Conservation (phyloP, 1,284 basidiomycete genomes). For the Leccinum angustisporum region DNA sequence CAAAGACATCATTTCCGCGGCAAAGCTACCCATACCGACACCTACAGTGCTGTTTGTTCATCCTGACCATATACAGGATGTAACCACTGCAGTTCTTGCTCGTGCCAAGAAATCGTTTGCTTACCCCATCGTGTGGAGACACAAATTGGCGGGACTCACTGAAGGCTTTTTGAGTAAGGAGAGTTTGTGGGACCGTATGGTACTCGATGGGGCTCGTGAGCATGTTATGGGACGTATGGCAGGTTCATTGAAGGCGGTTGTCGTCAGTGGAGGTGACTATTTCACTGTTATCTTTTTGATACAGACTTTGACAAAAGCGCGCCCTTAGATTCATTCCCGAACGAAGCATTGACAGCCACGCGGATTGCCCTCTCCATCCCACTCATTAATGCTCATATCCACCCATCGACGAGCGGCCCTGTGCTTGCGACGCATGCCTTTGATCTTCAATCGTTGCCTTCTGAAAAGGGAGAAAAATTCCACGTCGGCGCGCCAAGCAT, state of each 20-base stretch:
- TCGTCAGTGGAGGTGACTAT: slow-evolving; percentile 63
- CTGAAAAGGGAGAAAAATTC: slow-evolving; percentile 38
- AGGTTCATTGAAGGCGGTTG: slow-evolving; percentile 55
- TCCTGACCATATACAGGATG: slow-evolving; percentile 54
- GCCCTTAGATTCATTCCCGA: slow-evolving; percentile 39
- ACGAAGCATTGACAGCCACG: slow-evolving; percentile 50
- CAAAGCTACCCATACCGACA: slow-evolving; percentile 58
- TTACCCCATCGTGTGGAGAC: slow-evolving; percentile 65
- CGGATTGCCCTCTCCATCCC: slow-evolving; percentile 73
- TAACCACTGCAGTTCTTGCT: slow-evolving; percentile 51
- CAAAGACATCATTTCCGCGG: slow-evolving; percentile 47
- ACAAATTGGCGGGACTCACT: slow-evolving; percentile 62
- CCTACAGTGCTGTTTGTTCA: slow-evolving; percentile 65
- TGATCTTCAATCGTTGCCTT: slow-evolving; percentile 69
- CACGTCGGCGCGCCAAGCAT: slow-evolving; percentile 72
- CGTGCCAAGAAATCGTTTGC: slow-evolving; percentile 54
- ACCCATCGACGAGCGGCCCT: slow-evolving; percentile 64
- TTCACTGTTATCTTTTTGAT: not conserved
- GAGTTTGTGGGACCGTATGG: slow-evolving; percentile 74
- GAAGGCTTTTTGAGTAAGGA: slow-evolving; percentile 75
- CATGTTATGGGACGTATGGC: slow-evolving; percentile 58
- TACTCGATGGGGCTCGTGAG: slow-evolving; percentile 66
- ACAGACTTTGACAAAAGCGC: slow-evolving; percentile 1
- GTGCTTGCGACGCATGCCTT: slow-evolving; percentile 72
- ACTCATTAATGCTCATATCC: slow-evolving; percentile 58